Evolutionary conservation across 2,329 filamentous ascomycete species (phyloP).

Genomic region (Arthrinium phaeospermum): DNA sequence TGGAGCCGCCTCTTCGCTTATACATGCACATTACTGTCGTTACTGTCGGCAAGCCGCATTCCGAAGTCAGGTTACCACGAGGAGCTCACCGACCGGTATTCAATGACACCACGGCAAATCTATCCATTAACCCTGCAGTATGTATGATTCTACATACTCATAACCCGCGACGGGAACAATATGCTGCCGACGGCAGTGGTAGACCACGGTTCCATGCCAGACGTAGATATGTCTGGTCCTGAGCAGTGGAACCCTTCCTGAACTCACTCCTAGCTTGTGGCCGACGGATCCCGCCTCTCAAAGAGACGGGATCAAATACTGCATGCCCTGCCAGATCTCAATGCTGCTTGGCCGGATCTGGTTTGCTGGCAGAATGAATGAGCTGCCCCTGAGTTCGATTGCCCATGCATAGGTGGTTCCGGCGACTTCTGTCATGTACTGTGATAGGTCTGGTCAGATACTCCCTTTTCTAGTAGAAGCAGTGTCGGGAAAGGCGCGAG

Average conservation of each 20-base stretch:
- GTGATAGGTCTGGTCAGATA: conserved; percentile 24
- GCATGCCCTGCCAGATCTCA: conserved; percentile 38
- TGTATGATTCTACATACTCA: background rate
- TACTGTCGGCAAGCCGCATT: background rate
- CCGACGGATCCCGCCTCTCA: background rate
- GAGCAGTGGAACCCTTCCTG: too few relatives aligned
- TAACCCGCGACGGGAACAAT: too few relatives aligned
- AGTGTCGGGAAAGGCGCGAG: background rate
- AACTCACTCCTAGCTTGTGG: background rate
- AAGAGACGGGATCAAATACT: conserved; percentile 29
- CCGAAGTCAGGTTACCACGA: background rate
- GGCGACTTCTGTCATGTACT: conserved; percentile 37
- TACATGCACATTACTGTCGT: background rate
- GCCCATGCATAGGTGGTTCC: conserved; percentile 36
- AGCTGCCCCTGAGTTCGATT: conserved; percentile 40
- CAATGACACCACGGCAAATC: background rate
- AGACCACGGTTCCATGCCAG: too few relatives aligned
- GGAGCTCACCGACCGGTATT: background rate
- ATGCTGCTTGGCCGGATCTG: conserved; percentile 37
- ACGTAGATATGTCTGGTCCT: too few relatives aligned
- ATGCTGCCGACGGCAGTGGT: too few relatives aligned
- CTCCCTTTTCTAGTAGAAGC: background rate
- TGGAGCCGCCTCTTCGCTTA: background rate
- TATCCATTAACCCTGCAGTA: background rate
- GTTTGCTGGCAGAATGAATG: conserved; percentile 36